Base-by-base conservation (phyloP, 495 filamentous ascomycete genomes). In the Aspergillus asperescens region DNA sequence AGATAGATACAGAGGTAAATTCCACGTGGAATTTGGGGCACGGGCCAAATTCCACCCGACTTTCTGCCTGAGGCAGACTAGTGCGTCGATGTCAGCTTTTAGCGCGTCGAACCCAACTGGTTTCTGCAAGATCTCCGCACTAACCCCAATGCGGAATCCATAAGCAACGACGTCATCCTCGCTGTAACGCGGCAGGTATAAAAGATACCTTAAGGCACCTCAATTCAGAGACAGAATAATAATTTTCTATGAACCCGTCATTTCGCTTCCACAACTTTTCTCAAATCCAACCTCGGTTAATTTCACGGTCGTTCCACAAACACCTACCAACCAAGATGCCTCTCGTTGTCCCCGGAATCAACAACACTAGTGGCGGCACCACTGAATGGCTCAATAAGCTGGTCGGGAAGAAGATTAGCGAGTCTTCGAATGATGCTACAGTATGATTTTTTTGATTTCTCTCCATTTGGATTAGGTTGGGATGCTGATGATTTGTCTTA, bases 281-380 rank as follows among this genome's bases (percentile, higher is more conserved):
- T 43, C 24, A 43, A 5, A n/a, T n/a, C n/a, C n/a, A n/a, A n/a
- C n/a, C n/a, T n/a, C n/a, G 12, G 13, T 13, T 28, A 43, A 5
- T 7, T 4, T 23, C 5, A 12, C 1, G 9, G 1, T 9, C 9
- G 3, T 23, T 8, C 4, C 3, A 27, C 23, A 43, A 28, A 8
- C 16, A 13, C 2, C 7, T 28, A 22, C 15, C n/a, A 28, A 1
- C 18, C 43, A 48, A 31, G 34, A 92, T 92, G 88, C 88, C 88
- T 76, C 87, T 92, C 70, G 83, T 92, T 62, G 80, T 90, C 15
- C 87, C 87, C 12, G 86, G 82, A 62, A 71, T 90, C 71, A 79
- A 75, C 62, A 77, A 74, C 67, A 63, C 69, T 34, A 57, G 63
- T 50, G 73, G 66, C 47, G 73, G 67, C 48, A 73, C 78, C 61